A percentile compares a stretch with the other conserved stretches of the same genome.
Conservation (phyloP, 2,329 filamentous ascomycete species). For the Aspergillus amoenus region DNA sequence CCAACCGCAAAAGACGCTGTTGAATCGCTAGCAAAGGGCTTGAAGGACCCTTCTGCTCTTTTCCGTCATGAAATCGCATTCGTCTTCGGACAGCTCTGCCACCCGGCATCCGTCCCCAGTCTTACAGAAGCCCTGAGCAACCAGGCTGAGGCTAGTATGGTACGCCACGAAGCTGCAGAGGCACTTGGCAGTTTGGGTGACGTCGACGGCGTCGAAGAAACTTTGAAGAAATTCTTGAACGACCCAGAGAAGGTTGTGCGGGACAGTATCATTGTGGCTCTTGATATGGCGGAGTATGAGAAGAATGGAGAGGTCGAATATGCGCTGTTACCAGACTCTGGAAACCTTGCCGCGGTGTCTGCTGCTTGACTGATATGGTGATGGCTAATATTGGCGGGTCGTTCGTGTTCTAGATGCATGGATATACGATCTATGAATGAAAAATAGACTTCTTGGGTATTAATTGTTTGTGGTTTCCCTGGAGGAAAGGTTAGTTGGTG, state of each 20-base stretch:
- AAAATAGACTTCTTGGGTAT: slow-evolving; percentile 19
- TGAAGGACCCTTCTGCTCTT: slow-evolving; percentile 81
- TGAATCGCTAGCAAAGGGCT: slow-evolving; percentile 78
- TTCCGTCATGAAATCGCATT: slow-evolving; percentile 99
- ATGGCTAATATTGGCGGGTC: slow-evolving; percentile 15
- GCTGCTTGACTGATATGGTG: slow-evolving; percentile 27
- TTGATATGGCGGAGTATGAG: slow-evolving; percentile 98
- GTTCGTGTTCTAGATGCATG: slow-evolving; percentile 24
- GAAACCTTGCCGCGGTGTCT: slow-evolving; percentile 26
- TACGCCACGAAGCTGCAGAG: slow-evolving; percentile 95
- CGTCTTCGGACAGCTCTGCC: slow-evolving; percentile 93
- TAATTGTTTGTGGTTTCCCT: slow-evolving; percentile 41
- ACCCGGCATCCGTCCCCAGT: slow-evolving; percentile 94
- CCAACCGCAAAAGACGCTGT: slow-evolving; percentile 88
- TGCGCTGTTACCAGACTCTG: slow-evolving; percentile 73
- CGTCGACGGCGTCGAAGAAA: slow-evolving; percentile 88
- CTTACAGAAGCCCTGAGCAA: slow-evolving; percentile 77
- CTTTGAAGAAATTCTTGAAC: slow-evolving; percentile 76
- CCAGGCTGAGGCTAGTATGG: slow-evolving; percentile 85
- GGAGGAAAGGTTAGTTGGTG: slow-evolving; percentile 19
- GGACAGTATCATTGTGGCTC: slow-evolving; percentile 89
- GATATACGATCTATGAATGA: slow-evolving; percentile 21
- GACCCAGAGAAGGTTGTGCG: slow-evolving; percentile 92
- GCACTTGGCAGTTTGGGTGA: slow-evolving; percentile 91
- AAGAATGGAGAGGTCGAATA: slow-evolving; percentile 86